These are phyloP conservation scores for Candida manassasensis DNA, from an alignment of 805 yeast genomes.

Conservation along the genomic window DNA sequence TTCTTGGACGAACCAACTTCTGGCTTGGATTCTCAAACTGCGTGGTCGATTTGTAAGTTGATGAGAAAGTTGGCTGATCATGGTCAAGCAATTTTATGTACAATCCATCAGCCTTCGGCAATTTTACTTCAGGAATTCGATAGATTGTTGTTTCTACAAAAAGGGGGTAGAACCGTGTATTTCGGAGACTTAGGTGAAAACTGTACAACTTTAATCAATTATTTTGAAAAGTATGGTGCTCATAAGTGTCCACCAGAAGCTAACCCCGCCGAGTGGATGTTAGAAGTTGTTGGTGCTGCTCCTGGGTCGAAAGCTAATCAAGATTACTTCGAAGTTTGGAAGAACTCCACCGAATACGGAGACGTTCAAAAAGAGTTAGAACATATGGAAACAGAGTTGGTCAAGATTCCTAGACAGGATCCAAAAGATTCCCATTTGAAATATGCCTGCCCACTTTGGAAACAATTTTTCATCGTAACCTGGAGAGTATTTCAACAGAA, in stretches of 20 bases:
- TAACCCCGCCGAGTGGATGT: constrained; percentile 73
- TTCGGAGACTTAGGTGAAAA: constrained; percentile 76
- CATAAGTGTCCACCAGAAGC: constrained; percentile 34
- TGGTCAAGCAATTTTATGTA: constrained; percentile 42
- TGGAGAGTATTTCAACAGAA: constrained; percentile 22
- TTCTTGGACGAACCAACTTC: constrained; percentile 43
- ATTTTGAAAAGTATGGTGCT: constrained; percentile 72
- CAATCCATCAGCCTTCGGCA: constrained; percentile 87
- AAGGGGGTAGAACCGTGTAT: constrained; percentile 77
- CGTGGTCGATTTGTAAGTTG: constrained; percentile 39
- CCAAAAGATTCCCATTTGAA: constrained; percentile 22
- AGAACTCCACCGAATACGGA: constrained; percentile 56
- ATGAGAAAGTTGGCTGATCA: constrained; percentile 37
- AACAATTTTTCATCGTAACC: constrained; percentile 29
- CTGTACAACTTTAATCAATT: constrained; percentile 52
- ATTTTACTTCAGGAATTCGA: constrained; percentile 73
- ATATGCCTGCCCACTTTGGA: constrained; percentile 26
- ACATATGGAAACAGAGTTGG: constrained; percentile 56
- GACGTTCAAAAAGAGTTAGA: constrained; percentile 58
- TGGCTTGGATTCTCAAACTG: constrained; percentile 41
- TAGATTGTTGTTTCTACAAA: constrained; percentile 60
- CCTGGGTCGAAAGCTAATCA: constrained; percentile 72
- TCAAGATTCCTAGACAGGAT: constrained; percentile 21
- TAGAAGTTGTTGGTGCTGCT: constrained; percentile 79
- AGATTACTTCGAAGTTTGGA: constrained; percentile 77